Evolutionary conservation across 176 grass and related monocot species (phyloP).

Genomic region (Oryza coarctata): DNA sequence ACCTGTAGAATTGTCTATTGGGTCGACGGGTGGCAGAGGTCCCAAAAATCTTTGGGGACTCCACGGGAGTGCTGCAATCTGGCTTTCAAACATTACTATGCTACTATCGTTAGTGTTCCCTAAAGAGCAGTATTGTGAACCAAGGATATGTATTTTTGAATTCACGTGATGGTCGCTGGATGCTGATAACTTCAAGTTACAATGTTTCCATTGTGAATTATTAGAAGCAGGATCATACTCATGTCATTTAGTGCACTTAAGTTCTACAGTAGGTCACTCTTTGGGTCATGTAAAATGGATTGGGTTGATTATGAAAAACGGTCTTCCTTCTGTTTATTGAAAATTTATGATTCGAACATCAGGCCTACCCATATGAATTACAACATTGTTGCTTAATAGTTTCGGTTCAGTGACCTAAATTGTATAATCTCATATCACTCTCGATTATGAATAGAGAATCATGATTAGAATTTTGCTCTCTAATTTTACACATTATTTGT

Average conservation of each 20-base stretch:
- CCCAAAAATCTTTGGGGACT: not conserved
- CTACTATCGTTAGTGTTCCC: not conserved
- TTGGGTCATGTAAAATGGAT: not conserved
- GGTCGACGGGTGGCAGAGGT: not conserved
- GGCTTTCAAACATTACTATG: not conserved
- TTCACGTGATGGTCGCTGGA: not conserved
- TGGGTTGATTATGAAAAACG: not conserved
- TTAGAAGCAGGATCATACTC: not conserved
- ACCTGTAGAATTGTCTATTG: not conserved
- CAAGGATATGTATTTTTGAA: not conserved
- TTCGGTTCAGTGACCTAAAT: not conserved
- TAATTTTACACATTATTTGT: not conserved
- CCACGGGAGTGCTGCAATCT: not conserved
- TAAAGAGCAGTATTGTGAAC: not conserved
- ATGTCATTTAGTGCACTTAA: not conserved
- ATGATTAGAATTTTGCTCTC: not conserved
- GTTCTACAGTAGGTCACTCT: not conserved
- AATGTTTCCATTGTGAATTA: not conserved
- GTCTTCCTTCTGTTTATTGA: not conserved
- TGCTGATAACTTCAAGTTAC: not conserved
- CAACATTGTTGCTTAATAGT: too few species aligned
- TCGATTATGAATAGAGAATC: not conserved
- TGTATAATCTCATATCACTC: not conserved
- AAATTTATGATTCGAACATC: not conserved
- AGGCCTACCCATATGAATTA: not conserved